Evolutionary conservation across 1,284 basidiomycete species (phyloP).

Genomic region (Leccinum angustisporum): DNA sequence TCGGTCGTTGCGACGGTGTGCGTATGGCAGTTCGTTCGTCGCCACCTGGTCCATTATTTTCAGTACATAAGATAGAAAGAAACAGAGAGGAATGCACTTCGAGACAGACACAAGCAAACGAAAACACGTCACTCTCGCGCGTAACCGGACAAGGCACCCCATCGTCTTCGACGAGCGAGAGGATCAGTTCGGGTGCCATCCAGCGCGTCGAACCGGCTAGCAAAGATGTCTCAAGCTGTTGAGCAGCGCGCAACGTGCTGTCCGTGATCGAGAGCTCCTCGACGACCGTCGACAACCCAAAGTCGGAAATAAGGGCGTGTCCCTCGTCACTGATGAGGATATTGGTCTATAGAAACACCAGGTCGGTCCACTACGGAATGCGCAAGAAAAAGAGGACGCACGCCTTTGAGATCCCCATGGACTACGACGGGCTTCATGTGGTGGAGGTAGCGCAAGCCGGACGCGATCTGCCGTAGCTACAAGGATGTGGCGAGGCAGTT

Average conservation of each 20-base stretch:
- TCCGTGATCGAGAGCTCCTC: conserved; percentile 47
- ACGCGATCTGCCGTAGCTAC: conserved; percentile 51
- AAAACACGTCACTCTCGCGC: conserved; percentile 54
- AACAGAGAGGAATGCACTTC: conserved; percentile 36
- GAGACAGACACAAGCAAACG: conserved; percentile 56
- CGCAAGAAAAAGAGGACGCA: conserved; percentile 20
- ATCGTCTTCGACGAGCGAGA: conserved; percentile 49
- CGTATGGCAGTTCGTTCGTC: conserved; percentile 51
- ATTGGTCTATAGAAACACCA: conserved; percentile 42
- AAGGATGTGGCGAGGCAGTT: background rate
- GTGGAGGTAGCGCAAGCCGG: conserved; percentile 54
- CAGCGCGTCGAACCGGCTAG: conserved; percentile 50
- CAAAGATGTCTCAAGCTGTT: conserved; percentile 44
- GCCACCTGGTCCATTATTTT: conserved; percentile 39
- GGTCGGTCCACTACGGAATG: background rate
- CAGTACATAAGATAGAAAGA: no score
- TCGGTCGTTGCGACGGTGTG: conserved; percentile 50
- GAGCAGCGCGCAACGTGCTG: conserved; percentile 21
- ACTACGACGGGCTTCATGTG: conserved; percentile 49
- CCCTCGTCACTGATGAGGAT: conserved; percentile 53
- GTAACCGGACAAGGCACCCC: conserved; percentile 43
- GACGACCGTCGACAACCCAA: conserved; percentile 56
- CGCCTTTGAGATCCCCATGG: conserved; percentile 60
- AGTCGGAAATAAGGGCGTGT: conserved; percentile 54
- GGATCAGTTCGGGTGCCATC: conserved; percentile 55